A percentile compares a stretch with the other conserved stretches of the same genome.
These are phyloP conservation scores for Haplosporangium sp. DNA, from an alignment of 371 early-diverging fungal genomes.

Conservation along the genomic window DNA sequence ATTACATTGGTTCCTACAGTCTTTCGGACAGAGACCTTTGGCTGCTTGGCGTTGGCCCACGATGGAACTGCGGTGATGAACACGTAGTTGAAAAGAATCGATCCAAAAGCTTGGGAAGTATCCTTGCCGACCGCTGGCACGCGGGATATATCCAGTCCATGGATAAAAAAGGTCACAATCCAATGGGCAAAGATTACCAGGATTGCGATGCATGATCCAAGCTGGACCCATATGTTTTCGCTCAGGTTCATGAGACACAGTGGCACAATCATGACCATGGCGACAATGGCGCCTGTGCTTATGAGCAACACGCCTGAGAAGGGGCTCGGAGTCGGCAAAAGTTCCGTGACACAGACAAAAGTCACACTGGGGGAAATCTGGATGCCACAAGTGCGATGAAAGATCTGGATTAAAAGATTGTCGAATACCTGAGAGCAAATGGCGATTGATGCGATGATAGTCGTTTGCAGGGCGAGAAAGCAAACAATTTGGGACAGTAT, in stretches of 20 bases:
- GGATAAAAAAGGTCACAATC: slow-evolving; percentile 63
- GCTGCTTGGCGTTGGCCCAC: slow-evolving; percentile 66
- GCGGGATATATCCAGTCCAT: slow-evolving; percentile 60
- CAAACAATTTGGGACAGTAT: slow-evolving; percentile 61
- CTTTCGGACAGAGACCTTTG: slow-evolving; percentile 62
- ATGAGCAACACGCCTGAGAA: slow-evolving; percentile 61
- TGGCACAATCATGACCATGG: slow-evolving; percentile 62
- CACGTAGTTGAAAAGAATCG: slow-evolving; percentile 69
- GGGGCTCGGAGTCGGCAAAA: slow-evolving; percentile 42
- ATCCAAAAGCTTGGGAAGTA: slow-evolving; percentile 63
- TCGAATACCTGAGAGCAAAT: slow-evolving; percentile 67
- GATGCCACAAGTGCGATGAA: slow-evolving; percentile 55
- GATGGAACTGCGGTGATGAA: slow-evolving; percentile 72
- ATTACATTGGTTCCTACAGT: slow-evolving; percentile 59
- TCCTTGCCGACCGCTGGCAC: slow-evolving; percentile 58
- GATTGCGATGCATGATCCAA: slow-evolving; percentile 59
- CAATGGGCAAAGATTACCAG: slow-evolving; percentile 62
- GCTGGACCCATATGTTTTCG: slow-evolving; percentile 65
- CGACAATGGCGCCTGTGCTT: slow-evolving; percentile 61
- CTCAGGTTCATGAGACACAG: slow-evolving; percentile 64
- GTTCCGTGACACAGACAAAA: slow-evolving; percentile 33
- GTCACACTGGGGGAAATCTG: slow-evolving; percentile 34
- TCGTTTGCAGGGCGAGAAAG: slow-evolving; percentile 66
- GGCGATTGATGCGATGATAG: slow-evolving; percentile 69
- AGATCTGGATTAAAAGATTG: slow-evolving; percentile 49